A percentile compares a stretch with the other conserved stretches of the same genome.
Evolutionary conservation across 1,139 yeast species (phyloP).

Genomic region (Yamadazyma spencermartinsiae): DNA sequence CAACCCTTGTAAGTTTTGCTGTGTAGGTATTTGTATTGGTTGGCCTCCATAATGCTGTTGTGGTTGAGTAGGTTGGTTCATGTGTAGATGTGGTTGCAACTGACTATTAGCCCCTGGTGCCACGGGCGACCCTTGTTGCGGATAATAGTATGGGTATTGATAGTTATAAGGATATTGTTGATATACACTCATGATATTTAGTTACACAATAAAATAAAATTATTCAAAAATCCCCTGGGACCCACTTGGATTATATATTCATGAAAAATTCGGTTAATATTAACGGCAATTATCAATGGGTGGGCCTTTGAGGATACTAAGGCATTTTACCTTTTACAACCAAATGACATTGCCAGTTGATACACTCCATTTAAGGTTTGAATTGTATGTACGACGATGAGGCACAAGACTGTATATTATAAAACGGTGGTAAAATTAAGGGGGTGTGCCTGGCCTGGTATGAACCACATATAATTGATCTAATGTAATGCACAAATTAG

Average conservation of each 20-base stretch:
- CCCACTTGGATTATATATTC: not conserved
- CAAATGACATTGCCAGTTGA: conserved; percentile 1
- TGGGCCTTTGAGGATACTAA: not conserved
- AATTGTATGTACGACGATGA: not conserved
- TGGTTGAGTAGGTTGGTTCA: not conserved
- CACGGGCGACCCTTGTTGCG: not conserved
- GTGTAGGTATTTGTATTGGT: not conserved
- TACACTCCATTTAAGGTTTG: not conserved
- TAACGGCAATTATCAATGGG: not conserved
- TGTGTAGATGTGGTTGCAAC: not conserved
- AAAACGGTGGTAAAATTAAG: not conserved
- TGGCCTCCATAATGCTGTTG: conserved; percentile 3
- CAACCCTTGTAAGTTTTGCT: not conserved
- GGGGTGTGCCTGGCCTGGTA: too few species aligned
- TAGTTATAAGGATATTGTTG: conserved; percentile 9
- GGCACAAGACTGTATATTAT: not conserved
- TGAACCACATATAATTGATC: too few species aligned
- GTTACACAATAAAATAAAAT: too few species aligned
- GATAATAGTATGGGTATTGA: conserved; percentile 8
- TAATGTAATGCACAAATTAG: conserved; percentile 1
- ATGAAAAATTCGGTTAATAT: not conserved
- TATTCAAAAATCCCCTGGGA: too few species aligned
- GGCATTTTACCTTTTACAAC: conserved; percentile 1
- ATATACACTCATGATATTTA: conserved; percentile 13
- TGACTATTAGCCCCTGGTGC: not conserved